phyloP scores from a whole-genome alignment of 768 basidiomycete species.

The Xerocomus potaroensis region DNA sequence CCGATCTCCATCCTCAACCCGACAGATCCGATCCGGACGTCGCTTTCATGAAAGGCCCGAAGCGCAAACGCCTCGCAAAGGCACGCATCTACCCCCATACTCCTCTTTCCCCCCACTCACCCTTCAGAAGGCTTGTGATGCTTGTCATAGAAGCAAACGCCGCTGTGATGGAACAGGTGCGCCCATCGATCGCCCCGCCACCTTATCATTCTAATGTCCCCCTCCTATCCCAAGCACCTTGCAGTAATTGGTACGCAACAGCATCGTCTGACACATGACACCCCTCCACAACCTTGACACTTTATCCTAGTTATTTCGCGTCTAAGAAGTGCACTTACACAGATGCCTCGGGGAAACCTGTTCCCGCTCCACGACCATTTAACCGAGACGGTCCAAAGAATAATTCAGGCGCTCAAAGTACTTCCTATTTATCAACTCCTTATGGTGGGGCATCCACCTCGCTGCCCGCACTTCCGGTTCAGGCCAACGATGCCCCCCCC shows the following conservation, averaged over 20 bases:
- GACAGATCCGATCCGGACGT: conserved; percentile 32
- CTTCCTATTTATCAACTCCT: conserved; percentile 11
- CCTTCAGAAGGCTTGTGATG: conserved; percentile 60
- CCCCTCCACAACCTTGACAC: conserved; percentile 2
- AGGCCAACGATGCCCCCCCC: conserved; percentile 9
- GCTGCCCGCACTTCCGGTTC: conserved; percentile 11
- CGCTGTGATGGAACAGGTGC: conserved; percentile 78
- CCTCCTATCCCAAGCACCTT: conserved; percentile 50
- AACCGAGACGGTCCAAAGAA: conserved; percentile 37
- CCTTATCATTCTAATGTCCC: conserved; percentile 4
- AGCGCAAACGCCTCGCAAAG: conserved; percentile 53
- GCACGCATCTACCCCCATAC: conserved; percentile 26
- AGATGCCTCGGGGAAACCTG: conserved; percentile 72
- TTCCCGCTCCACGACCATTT: conserved; percentile 61
- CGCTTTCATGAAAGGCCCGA: conserved; percentile 49
- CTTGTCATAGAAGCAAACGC: conserved; percentile 82
- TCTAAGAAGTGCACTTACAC: conserved; percentile 80
- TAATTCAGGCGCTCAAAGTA: conserved; percentile 25
- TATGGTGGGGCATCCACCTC: conserved; percentile 12
- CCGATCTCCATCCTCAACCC: conserved; percentile 18
- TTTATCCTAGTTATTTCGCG: conserved; percentile 61
- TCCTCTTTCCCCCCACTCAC: conserved; percentile 7
- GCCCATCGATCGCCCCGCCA: conserved; percentile 21
- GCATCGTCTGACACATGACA: conserved; percentile 1
- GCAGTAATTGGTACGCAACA: conserved; percentile 67